Percentiles rank a stretch among this genome's conserved stretches.
Evolutionary conservation across 2,329 filamentous ascomycete genomes (phyloP).

Genomic region (Aureobasidium namibiae): DNA sequence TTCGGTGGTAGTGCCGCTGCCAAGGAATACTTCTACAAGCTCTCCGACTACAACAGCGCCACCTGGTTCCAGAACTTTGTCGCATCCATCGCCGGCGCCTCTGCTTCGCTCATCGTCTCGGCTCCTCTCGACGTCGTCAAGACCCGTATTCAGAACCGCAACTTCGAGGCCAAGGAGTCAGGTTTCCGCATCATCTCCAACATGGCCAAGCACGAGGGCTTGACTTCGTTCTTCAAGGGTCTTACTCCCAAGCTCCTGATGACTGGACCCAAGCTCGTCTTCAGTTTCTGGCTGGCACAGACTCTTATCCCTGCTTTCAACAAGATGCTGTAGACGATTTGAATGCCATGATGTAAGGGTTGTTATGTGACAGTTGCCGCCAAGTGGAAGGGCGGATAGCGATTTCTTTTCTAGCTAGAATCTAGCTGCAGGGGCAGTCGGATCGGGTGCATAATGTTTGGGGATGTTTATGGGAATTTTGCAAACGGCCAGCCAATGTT

Average conservation of each 20-base stretch:
- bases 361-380: neutral
- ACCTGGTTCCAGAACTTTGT: constrained; percentile 95
- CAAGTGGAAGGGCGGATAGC: neutral
- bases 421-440: neutral
- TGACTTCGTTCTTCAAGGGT: constrained; percentile 91
- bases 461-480: constrained; percentile 4
- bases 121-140: constrained; percentile 96
- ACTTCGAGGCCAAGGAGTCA: constrained; percentile 95
- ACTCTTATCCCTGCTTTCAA: constrained; percentile 92
- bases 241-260: constrained; percentile 95
- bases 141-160: constrained; percentile 95
- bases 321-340: constrained; percentile 46
- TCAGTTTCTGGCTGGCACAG: constrained; percentile 99
- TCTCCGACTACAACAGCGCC: constrained; percentile 92
- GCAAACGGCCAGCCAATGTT: constrained; percentile 2
- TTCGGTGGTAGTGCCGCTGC: constrained; percentile 96
- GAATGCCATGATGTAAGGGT: neutral
- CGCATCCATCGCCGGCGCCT: constrained; percentile 89
- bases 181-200: constrained; percentile 85
- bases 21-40: constrained; percentile 88
- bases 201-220: constrained; percentile 87
- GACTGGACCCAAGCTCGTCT: constrained; percentile 97
- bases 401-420: neutral
- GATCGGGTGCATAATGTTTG: neutral
- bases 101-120: constrained; percentile 91